These are phyloP conservation scores for Coniosporium tulheliwenetii DNA, from an alignment of 2,329 filamentous ascomycete genomes.

Conservation along the genomic window DNA sequence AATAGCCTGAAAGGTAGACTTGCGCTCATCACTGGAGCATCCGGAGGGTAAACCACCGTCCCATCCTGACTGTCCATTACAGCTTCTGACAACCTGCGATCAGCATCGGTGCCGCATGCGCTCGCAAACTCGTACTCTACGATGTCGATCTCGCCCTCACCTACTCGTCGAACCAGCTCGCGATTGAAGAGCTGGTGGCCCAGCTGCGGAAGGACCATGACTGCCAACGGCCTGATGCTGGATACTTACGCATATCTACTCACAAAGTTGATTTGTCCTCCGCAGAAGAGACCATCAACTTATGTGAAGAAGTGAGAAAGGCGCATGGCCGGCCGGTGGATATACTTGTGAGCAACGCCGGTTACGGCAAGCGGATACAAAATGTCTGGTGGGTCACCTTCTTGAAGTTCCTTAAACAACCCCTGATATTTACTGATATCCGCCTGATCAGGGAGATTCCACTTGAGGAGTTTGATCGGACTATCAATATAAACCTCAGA, in stretches of 20 bases:
- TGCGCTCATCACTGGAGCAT: slow-evolving; percentile 45
- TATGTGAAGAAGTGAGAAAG: slow-evolving; percentile 38
- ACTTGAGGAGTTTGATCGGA: slow-evolving; percentile 49
- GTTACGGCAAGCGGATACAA: slow-evolving; percentile 46
- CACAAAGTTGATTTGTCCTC: slow-evolving; percentile 44
- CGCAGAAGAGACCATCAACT: slow-evolving; percentile 33
- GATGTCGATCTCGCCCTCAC: slow-evolving; percentile 43
- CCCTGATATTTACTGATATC: not conserved
- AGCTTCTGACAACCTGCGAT: not conserved
- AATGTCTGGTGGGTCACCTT: slow-evolving; percentile 14
- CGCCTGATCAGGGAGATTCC: slow-evolving; percentile 38
- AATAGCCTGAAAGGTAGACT: slow-evolving; percentile 33
- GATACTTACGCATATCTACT: slow-evolving; percentile 27
- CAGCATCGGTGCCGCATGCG: slow-evolving; percentile 46
- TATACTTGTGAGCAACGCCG: slow-evolving; percentile 52
- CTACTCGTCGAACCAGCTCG: slow-evolving; percentile 36
- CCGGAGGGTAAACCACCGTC: slow-evolving; percentile 35
- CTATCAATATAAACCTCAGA: slow-evolving; percentile 44
- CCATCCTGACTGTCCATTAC: not conserved
- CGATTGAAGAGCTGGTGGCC: slow-evolving; percentile 28
- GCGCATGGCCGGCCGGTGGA: slow-evolving; percentile 41
- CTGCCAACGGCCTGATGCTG: slow-evolving; percentile 4
- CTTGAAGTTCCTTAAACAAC: not conserved
- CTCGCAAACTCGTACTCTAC: slow-evolving; percentile 35
- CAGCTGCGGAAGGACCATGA: slow-evolving; percentile 20